Conservation (phyloP, 306 rosid species). For the Geum urbanum region DNA sequence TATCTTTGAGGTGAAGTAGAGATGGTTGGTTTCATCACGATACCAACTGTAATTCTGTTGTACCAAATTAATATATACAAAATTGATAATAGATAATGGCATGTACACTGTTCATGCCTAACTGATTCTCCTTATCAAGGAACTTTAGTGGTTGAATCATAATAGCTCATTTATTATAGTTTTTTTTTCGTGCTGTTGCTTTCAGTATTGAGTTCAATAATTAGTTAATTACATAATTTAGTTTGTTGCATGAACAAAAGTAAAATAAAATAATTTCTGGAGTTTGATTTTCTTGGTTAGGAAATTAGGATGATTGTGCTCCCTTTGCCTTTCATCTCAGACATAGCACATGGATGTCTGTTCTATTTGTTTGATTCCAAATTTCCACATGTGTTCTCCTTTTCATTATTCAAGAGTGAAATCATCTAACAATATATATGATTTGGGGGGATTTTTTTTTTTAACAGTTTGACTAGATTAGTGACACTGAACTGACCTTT, state of each 20-base stretch:
- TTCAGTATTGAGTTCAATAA: background rate
- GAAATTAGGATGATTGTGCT: background rate
- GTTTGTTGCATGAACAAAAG: too few species aligned
- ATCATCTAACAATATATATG: background rate
- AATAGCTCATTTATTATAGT: slow-evolving; percentile 4
- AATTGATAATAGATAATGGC: background rate
- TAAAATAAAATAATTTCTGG: background rate
- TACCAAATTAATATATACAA: background rate
- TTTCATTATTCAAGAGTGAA: background rate
- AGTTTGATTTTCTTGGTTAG: background rate
- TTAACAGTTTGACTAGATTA: background rate
- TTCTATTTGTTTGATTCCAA: slow-evolving; percentile 8
- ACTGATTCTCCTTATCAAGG: background rate
- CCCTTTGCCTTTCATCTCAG: background rate
- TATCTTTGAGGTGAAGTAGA: background rate
- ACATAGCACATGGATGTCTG: slow-evolving; percentile 10
- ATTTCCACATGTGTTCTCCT: slow-evolving; percentile 15
- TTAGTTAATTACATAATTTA: background rate
- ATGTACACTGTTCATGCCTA: background rate
- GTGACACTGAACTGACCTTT: background rate
- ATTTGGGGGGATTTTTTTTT: background rate
- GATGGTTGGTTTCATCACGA: background rate
- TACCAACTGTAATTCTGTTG: background rate
- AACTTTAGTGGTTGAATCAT: background rate
- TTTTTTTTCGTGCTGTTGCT: background rate